Evolutionary conservation across 169 alveolate genomes (phyloP).

Genomic region (Perkinsus chesapeaki): DNA sequence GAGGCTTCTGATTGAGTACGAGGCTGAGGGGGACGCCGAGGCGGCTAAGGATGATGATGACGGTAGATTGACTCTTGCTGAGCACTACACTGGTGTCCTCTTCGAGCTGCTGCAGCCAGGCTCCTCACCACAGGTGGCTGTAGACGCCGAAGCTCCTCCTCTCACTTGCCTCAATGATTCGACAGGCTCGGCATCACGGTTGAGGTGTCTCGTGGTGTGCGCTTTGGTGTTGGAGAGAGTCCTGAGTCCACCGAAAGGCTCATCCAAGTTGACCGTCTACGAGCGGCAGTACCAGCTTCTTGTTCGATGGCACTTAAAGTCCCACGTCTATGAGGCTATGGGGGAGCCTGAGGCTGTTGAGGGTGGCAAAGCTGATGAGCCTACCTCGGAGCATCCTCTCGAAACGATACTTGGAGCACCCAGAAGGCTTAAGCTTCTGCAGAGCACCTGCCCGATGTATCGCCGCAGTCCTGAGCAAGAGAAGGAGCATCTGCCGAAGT

Average conservation of each 20-base stretch:
- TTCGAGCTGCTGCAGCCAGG: background rate
- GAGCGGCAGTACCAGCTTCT: background rate
- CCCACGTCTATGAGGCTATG: background rate
- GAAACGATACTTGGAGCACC: background rate
- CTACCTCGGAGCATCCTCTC: background rate
- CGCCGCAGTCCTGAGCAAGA: background rate
- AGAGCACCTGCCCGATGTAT: background rate
- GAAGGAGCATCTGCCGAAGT: background rate
- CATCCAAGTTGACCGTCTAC: background rate
- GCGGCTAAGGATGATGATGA: background rate
- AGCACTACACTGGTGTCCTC: background rate
- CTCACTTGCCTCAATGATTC: background rate
- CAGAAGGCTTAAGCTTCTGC: background rate
- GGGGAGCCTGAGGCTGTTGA: background rate
- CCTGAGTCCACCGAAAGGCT: background rate
- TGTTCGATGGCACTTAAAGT: background rate
- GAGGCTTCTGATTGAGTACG: background rate
- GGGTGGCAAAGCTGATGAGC: background rate
- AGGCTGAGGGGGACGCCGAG: background rate
- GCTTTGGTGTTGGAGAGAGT: background rate
- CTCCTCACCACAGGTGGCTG: background rate
- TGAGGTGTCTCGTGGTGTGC: background rate
- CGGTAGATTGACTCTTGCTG: background rate
- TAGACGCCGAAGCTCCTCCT: background rate
- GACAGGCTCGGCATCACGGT: background rate